Evolutionary conservation across 1,284 basidiomycete genomes (phyloP).

Genomic region (Tetrapyrgos nigripes): DNA sequence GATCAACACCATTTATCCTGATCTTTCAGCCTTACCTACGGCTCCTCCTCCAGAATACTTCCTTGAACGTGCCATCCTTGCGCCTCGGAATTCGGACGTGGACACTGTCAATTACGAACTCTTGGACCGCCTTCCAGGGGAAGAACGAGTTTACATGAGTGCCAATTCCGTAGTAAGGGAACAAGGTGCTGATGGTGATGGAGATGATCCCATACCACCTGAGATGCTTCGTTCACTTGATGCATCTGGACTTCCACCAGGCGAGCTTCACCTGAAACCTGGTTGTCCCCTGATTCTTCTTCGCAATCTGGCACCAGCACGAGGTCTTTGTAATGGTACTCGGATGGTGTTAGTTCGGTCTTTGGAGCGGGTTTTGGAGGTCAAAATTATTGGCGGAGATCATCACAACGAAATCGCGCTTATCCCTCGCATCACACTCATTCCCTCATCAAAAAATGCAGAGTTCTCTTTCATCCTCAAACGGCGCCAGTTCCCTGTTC

Average conservation of each 20-base stretch:
- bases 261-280: slow-evolving; percentile 27
- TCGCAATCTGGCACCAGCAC: no score
- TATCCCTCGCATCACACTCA: slow-evolving; percentile 38
- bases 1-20: slow-evolving; percentile 15
- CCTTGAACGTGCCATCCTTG: slow-evolving; percentile 40
- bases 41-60: slow-evolving; percentile 40
- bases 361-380: slow-evolving; percentile 30
- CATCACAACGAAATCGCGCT: slow-evolving; percentile 34
- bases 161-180: slow-evolving; percentile 25
- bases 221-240: slow-evolving; percentile 26
- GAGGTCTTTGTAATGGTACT: slow-evolving; percentile 48
- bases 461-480: slow-evolving; percentile 27
- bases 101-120: slow-evolving; percentile 36
- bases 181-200: slow-evolving; percentile 7
- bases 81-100: slow-evolving; percentile 43
- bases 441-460: slow-evolving; percentile 19
- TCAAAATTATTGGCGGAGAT: slow-evolving; percentile 31
- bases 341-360: slow-evolving; percentile 27
- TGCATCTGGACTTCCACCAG: slow-evolving; percentile 29
- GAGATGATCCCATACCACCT: slow-evolving; percentile 4
- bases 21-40: slow-evolving; percentile 13
- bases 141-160: slow-evolving; percentile 24
- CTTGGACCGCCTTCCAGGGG: slow-evolving; percentile 35
- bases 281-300: slow-evolving; percentile 44
- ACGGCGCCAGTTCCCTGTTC: slow-evolving; percentile 31